These are phyloP conservation scores for Anthoceros angustus DNA, from an alignment of 225 moss, liverwort and hornwort genomes.

Conservation along the genomic window DNA sequence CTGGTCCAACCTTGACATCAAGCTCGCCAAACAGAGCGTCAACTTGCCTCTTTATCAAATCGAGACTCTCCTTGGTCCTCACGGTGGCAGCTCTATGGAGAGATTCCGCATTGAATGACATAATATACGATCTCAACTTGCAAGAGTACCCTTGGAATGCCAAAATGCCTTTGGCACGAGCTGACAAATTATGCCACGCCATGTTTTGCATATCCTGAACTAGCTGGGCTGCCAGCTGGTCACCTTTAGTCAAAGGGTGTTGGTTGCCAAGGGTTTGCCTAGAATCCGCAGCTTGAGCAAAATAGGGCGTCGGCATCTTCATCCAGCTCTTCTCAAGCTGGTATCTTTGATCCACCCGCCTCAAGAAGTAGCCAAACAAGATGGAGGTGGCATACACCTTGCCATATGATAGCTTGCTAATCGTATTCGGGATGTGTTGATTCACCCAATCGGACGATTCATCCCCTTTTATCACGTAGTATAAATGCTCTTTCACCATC, in stretches of 20 bases:
- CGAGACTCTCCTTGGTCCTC: conserved; percentile 34
- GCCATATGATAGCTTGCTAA: conserved; percentile 30
- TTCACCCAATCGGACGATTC: conserved; percentile 26
- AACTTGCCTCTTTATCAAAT: conserved; percentile 33
- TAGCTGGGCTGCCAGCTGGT: conserved; percentile 27
- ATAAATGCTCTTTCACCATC: conserved; percentile 32
- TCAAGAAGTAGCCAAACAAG: conserved; percentile 38
- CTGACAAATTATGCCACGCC: conserved; percentile 8
- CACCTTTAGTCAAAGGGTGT: not conserved
- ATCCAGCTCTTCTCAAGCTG: conserved; percentile 40
- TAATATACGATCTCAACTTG: conserved; percentile 29
- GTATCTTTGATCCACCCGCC: conserved; percentile 30
- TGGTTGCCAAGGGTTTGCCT: conserved; percentile 11
- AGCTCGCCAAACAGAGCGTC: conserved; percentile 39
- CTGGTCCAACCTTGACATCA: conserved; percentile 17
- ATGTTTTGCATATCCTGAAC: conserved; percentile 21
- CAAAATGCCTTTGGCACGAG: conserved; percentile 4
- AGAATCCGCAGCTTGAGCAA: conserved; percentile 8
- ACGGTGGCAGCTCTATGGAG: conserved; percentile 27
- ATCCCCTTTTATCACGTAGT: conserved; percentile 27
- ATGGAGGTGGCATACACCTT: conserved; percentile 36
- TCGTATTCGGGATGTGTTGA: conserved; percentile 30
- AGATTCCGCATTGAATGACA: conserved; percentile 31
- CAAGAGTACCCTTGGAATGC: conserved; percentile 21
- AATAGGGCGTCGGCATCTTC: conserved; percentile 15